These are phyloP conservation scores for Mortierella sp. DNA, from an alignment of 371 early-diverging fungal species.

Conservation along the genomic window DNA sequence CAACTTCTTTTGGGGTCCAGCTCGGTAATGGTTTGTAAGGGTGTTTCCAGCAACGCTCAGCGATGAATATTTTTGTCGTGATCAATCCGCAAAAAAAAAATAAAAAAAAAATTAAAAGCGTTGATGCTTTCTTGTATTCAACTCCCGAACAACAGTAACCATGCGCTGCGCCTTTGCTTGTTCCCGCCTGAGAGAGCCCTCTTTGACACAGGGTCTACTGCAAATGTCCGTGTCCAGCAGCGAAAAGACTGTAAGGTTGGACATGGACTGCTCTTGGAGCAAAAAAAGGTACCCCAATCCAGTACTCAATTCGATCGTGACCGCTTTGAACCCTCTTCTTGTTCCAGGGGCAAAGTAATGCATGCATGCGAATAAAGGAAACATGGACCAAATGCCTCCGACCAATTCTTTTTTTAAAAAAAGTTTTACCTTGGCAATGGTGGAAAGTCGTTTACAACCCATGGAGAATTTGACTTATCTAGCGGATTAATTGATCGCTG, in stretches of 20 bases:
- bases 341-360: not conserved
- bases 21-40: not conserved
- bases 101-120: not conserved
- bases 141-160: not conserved
- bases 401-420: not conserved
- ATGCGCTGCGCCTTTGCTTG: not conserved
- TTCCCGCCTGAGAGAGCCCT: not conserved
- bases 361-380: not conserved
- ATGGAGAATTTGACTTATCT: slow-evolving; percentile 31
- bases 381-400: not conserved
- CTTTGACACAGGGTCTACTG: not conserved
- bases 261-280: not conserved
- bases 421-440: slow-evolving; percentile 37
- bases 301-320: not conserved
- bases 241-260: not conserved
- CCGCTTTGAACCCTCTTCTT: not conserved
- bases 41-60: not conserved
- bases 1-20: not conserved
- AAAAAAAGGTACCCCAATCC: not conserved
- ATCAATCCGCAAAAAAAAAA: not conserved
- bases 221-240: not conserved
- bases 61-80: not conserved
- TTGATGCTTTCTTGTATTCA: not conserved
- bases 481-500: slow-evolving; percentile 17
- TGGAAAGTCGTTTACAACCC: slow-evolving; percentile 38